Evolutionary conservation across 352 stramenopile species (phyloP).

Genomic region (Aphanomyces astaci): DNA sequence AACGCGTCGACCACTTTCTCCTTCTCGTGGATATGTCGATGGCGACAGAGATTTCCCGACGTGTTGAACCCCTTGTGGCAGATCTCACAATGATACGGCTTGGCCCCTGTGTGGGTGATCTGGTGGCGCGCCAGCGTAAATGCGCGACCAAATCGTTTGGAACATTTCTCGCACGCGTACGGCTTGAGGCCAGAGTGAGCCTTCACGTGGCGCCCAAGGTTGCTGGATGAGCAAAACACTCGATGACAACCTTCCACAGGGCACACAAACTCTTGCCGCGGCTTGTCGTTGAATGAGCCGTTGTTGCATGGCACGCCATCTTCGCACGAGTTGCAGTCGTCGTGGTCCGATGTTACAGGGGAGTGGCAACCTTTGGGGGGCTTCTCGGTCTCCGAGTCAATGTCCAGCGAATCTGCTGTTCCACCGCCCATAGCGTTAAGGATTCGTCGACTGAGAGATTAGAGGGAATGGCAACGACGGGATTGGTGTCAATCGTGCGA

Average conservation of each 20-base stretch:
- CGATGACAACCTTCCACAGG: constrained; percentile 17
- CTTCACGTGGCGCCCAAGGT: constrained; percentile 21
- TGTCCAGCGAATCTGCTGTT: constrained; percentile 19
- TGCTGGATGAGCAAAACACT: constrained; percentile 22
- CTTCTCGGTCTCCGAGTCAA: constrained; percentile 21
- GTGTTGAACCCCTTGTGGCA: constrained; percentile 26
- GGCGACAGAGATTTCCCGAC: constrained; percentile 22
- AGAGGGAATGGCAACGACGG: constrained; percentile 1
- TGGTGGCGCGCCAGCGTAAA: constrained; percentile 25
- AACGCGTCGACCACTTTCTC: not conserved
- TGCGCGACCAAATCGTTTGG: constrained; percentile 23
- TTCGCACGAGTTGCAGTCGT: constrained; percentile 11
- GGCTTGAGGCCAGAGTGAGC: constrained; percentile 22
- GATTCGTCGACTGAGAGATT: not conserved
- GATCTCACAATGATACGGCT: constrained; percentile 23
- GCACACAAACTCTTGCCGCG: constrained; percentile 18
- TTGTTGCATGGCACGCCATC: not conserved
- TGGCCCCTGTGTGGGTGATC: constrained; percentile 23
- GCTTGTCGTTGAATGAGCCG: not conserved
- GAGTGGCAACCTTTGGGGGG: constrained; percentile 8
- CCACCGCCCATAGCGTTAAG: constrained; percentile 18
- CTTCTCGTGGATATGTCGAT: constrained; percentile 24
- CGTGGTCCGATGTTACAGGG: constrained; percentile 18
- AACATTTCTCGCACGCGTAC: constrained; percentile 21
- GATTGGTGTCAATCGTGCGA: constrained; percentile 8